Base-by-base conservation (phyloP, 1,139 yeast species). In the Hanseniaspora gamundiae region DNA sequence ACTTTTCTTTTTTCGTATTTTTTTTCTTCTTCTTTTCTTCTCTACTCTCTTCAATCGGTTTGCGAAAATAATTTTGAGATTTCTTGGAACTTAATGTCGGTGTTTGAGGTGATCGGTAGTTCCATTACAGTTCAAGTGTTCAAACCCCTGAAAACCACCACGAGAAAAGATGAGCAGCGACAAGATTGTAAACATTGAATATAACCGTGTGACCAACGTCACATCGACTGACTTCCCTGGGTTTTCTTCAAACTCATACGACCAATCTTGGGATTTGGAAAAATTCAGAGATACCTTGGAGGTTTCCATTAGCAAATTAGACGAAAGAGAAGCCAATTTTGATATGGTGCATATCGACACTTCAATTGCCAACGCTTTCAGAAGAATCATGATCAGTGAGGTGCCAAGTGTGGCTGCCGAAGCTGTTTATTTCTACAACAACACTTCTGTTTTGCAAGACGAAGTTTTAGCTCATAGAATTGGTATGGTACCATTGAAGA, bases 391-490 rank as follows among this genome's bases (percentile, higher is more conserved):
- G 96, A 79, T 91, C 49, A 77, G 96, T 1, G 98, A 91, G 62
- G 95, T 91, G 29, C 98, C 98, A 17, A 75, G 93, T 3, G 94
- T 91, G 40, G 98, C 98, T 8, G 84, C 94, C 26, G 98, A 91
- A 63, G 76, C 83, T 49, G 86, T 91, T 27, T 88, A 82, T 61
- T 74, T 91, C 51, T 83, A 82, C 68, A 88, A 86, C 73, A 91
- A 91, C 66, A 91, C 98, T 1, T 84, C 95, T 3, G 95, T 91
- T 43, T 84, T 91, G 51, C 97, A 88, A 63, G 98, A 91, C 62
- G 98, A 91, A 67, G 95, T 91, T 13, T 74, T 91, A 54, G 91
- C 98, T 4, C 96, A 86, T 58, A 78, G 98, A 69, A 78, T 91
- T 49, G 98, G 98, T 39, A 71, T 91, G 50, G 74, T 91, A 45